phyloP scores from a whole-genome alignment of 2,329 filamentous ascomycete genomes.

The Epichloe uncinata region DNA sequence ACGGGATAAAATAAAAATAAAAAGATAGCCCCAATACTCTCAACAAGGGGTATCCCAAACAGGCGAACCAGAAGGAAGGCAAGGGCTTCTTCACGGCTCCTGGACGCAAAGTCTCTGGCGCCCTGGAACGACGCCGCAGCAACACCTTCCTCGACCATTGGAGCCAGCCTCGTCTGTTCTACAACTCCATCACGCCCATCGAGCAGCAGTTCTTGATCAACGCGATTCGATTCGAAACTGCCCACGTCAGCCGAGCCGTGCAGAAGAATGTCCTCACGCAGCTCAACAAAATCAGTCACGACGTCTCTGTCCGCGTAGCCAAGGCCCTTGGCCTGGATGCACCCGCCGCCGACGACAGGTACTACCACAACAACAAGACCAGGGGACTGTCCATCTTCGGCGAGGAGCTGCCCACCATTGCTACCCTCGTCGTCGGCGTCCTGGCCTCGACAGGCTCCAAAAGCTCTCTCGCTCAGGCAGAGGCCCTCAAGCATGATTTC shows the following conservation, averaged over 20 bases:
- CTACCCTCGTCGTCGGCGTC: slow-evolving; percentile 50
- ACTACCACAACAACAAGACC: slow-evolving; percentile 58
- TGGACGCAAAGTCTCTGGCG: slow-evolving; percentile 35
- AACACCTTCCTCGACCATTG: slow-evolving; percentile 57
- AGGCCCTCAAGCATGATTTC: slow-evolving; percentile 35
- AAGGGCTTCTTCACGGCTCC: slow-evolving; percentile 60
- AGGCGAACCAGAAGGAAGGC: slow-evolving; percentile 50
- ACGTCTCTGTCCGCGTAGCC: slow-evolving; percentile 53
- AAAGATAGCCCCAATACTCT: slow-evolving; percentile 43
- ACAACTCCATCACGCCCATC: slow-evolving; percentile 51
- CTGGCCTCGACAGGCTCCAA: slow-evolving; percentile 33
- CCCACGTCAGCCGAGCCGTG: slow-evolving; percentile 45
- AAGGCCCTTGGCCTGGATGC: slow-evolving; percentile 43
- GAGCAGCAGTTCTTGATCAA: slow-evolving; percentile 64
- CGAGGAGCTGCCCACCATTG: slow-evolving; percentile 43
- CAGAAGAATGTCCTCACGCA: slow-evolving; percentile 54
- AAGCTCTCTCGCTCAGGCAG: slow-evolving; percentile 34
- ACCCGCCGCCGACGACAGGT: slow-evolving; percentile 46
- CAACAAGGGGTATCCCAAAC: slow-evolving; percentile 49
- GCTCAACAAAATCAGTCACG: slow-evolving; percentile 55
- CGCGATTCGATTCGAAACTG: slow-evolving; percentile 57
- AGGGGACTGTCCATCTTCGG: slow-evolving; percentile 46
- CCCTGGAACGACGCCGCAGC: slow-evolving; percentile 43
- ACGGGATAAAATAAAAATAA: neutral
- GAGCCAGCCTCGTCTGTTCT: slow-evolving; percentile 61